A percentile compares a stretch with the other conserved stretches of the same genome.
Evolutionary conservation across 179 eudicot genomes (phyloP).

Genomic region (Silene noctiflora): DNA sequence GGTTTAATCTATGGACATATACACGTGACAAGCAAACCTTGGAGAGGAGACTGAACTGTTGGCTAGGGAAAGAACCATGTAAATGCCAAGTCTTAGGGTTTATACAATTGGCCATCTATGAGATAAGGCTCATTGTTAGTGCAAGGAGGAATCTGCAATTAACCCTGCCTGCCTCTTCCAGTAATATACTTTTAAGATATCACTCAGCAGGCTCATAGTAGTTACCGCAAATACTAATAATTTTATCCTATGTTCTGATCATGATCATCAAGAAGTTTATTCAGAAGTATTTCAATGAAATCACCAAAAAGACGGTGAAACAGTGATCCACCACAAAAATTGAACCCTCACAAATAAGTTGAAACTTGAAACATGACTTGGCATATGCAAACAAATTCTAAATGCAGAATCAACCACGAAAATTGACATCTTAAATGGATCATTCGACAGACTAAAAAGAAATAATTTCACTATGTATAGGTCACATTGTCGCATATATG

Average conservation of each 20-base stretch:
- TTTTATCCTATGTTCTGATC: background rate
- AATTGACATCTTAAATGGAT: background rate
- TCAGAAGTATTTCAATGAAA: background rate
- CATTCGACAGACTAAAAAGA: background rate
- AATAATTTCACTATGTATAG: background rate
- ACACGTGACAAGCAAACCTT: slow-evolving; percentile 5
- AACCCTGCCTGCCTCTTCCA: background rate
- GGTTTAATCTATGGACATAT: background rate
- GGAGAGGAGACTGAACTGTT: background rate
- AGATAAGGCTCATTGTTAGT: background rate
- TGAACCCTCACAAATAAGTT: slow-evolving; percentile 11
- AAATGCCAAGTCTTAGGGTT: background rate
- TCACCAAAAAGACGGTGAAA: background rate
- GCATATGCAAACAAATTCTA: background rate
- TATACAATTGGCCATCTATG: background rate
- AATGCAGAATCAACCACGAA: background rate
- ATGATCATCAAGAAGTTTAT: background rate
- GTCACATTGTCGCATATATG: background rate
- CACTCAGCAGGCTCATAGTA: background rate
- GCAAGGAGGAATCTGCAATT: background rate
- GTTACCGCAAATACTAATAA: background rate
- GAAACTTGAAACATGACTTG: background rate
- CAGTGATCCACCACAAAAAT: background rate
- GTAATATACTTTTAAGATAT: background rate
- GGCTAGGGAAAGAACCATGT: no score